Evolutionary conservation across 2,329 filamentous ascomycete species (phyloP), one percentile per base, ranked within the genome.

Genomic region (Xylaria arbuscula): DNA sequence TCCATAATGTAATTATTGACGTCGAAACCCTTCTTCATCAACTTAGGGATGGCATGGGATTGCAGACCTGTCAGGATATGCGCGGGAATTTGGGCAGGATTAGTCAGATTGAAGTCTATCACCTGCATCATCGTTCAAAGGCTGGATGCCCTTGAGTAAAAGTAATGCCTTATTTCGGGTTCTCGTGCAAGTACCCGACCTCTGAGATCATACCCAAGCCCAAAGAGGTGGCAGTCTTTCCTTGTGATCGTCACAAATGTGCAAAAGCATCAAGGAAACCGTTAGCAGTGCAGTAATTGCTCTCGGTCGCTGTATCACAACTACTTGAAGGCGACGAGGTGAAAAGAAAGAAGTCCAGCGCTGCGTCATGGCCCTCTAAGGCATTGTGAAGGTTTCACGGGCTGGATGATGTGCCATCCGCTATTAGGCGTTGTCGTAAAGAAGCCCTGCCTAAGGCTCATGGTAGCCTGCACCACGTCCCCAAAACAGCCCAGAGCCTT

Each of bases 261-360:
- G 54, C 54, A 19, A 64, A 64, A 7, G 62, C 45, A 15, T 64
- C 81, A 1, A 81, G 73, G 70, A 78, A 82, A 32, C 69, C 72
- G 63, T 83, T 83, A 1, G 75, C 77, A 0, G 80, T 76, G n/a
- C 74, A 76, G 55, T 83, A 83, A 48, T 81, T 81, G 32, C 67
- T 71, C 53, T 83, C 80, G 0, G 74, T 77, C 0, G 78, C 70
- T 0, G 68, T 75, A 0, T 79, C 80, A 0, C 78, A 63, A 4
- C 70, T 74, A 0, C 77, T 78, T 0, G 76, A 75, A 1, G 78
- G 59, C 34, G 58, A 79, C 56, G 62, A 80, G 2, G 56, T 74
- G 63, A 76, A 15, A 58, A 74, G 22, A 73, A 81, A 80, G 62
- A 81, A 81, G 56, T 81, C 78, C 1, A 60, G 28, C 2, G 24